Conservation (phyloP, 1,284 basidiomycete species). For the Tilletiaria anomala region DNA sequence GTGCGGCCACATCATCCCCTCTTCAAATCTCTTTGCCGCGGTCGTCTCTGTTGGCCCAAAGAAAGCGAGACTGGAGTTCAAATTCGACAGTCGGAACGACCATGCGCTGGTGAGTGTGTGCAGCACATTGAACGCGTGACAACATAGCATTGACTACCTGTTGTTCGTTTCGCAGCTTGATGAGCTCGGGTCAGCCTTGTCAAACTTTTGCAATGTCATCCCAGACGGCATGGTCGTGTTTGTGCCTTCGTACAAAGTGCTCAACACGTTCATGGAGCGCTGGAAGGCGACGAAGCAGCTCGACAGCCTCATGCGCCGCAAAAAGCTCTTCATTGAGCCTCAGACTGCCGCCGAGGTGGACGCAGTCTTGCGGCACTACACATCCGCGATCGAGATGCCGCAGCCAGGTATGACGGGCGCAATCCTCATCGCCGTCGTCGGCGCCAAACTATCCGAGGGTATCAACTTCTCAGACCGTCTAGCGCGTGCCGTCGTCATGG, state of each 20-base stretch:
- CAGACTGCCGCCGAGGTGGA: conserved; percentile 64
- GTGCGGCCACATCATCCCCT: conserved; percentile 83
- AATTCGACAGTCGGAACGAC: conserved; percentile 62
- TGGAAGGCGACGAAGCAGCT: conserved; percentile 49
- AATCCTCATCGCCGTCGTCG: conserved; percentile 65
- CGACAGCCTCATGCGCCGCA: not conserved
- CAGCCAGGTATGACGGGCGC: conserved; percentile 22
- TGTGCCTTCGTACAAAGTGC: conserved; percentile 76
- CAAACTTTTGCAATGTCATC: conserved; percentile 62
- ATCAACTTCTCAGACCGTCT: conserved; percentile 78
- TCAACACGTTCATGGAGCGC: conserved; percentile 52
- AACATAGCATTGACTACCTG: not conserved
- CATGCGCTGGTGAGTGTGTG: conserved; percentile 48
- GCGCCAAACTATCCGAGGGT: conserved; percentile 90
- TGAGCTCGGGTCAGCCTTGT: conserved; percentile 68
- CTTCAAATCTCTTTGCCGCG: conserved; percentile 60
- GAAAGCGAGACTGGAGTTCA: conserved; percentile 66
- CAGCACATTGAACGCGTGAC: not conserved
- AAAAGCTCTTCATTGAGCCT: conserved; percentile 75
- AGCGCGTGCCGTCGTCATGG: conserved; percentile 71
- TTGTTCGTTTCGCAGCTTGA: conserved; percentile 50
- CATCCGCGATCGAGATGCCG: conserved; percentile 46
- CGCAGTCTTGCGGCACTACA: conserved; percentile 59
- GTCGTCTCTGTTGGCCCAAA: conserved; percentile 64
- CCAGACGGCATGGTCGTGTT: conserved; percentile 86